Evolutionary conservation across 192 early-diverging fungal genomes (phyloP), one percentile per base, ranked within the genome.

Genomic region (Coemansia guatemalensis): DNA sequence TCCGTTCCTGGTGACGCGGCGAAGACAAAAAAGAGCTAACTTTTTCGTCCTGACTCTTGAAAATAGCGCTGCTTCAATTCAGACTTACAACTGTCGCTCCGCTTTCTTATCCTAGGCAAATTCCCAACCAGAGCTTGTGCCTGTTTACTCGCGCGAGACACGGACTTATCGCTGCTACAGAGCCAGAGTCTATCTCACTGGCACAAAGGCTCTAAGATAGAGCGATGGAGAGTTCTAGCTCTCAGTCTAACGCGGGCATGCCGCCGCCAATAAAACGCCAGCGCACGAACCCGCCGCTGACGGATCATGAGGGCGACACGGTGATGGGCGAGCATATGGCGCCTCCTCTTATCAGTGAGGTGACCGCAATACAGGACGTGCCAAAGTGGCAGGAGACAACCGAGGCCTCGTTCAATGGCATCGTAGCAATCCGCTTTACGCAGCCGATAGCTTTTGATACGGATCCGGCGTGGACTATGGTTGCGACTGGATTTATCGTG

Each of bases 401-500:
- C 41, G 79, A 82, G 50, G 56, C 53, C 7, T 56, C 63, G 49
- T 60, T 77, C 18, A 53, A 55, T 50, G 71, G 74, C 54, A 69
- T 82, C n/a, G 80, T 82, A 18, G 59, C 71, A 12, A 73, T 82
- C 23, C 64, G 71, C 24, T 73, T 69, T 50, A 64, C 53, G 32
- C 64, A 65, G 39, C 72, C 71, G 9, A 57, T 69, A 11, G 64
- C 48, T 17, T 77, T 82, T 53, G 74, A 82, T 44, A 76, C 74
- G 7, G 65, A 69, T 12, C 24, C 23, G 9, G 41, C 71, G 12
- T 17, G 53, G 8, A 58, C 60, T 53, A 65, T 61, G 14, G 58
- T 56, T 24, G 91, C 91, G 7, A 87, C 91, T 2, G 91, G 91
- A 8, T 91, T 91, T 58, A 77, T 93, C 23, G 90, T 93, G 21